These are phyloP conservation scores for Ophiostoma tasmaniense DNA, from an alignment of 2,329 filamentous ascomycete genomes.

Conservation along the genomic window DNA sequence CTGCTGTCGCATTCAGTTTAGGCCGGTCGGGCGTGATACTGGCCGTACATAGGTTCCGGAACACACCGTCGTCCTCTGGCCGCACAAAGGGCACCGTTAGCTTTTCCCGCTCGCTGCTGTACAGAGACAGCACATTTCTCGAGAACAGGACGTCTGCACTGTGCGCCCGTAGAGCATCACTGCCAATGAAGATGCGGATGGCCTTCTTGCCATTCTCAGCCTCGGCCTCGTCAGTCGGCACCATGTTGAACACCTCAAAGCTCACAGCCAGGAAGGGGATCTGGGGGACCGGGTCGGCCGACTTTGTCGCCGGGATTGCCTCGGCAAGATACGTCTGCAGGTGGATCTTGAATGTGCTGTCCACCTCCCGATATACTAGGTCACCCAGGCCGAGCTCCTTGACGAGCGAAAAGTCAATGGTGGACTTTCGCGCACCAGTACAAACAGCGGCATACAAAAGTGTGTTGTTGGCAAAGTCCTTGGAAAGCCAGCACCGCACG, in stretches of 20 bases:
- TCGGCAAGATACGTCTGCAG: constrained; percentile 84
- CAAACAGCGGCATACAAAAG: constrained; percentile 88
- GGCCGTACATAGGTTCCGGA: constrained; percentile 65
- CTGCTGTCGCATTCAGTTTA: constrained; percentile 48
- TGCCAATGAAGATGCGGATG: constrained; percentile 83
- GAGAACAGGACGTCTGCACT: constrained; percentile 90
- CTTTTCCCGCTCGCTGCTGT: constrained; percentile 78
- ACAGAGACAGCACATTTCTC: constrained; percentile 78
- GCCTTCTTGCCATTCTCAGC: constrained; percentile 43
- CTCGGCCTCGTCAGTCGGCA: constrained; percentile 36
- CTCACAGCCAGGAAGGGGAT: constrained; percentile 73
- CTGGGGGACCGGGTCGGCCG: constrained; percentile 62
- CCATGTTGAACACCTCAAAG: constrained; percentile 56
- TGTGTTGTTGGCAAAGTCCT: constrained; percentile 79
- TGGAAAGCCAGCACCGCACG: constrained; percentile 89
- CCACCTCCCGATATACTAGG: constrained; percentile 55
- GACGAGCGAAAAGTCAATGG: constrained; percentile 67
- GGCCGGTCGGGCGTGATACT: constrained; percentile 46
- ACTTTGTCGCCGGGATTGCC: constrained; percentile 68
- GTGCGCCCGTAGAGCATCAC: constrained; percentile 74
- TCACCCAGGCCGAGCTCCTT: constrained; percentile 63
- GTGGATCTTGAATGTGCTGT: constrained; percentile 60
- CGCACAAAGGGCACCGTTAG: constrained; percentile 85
- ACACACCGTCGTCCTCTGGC: constrained; percentile 75
- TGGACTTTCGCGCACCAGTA: constrained; percentile 81